Conservation (phyloP, 768 basidiomycete species). For the Boletus huronensis region DNA sequence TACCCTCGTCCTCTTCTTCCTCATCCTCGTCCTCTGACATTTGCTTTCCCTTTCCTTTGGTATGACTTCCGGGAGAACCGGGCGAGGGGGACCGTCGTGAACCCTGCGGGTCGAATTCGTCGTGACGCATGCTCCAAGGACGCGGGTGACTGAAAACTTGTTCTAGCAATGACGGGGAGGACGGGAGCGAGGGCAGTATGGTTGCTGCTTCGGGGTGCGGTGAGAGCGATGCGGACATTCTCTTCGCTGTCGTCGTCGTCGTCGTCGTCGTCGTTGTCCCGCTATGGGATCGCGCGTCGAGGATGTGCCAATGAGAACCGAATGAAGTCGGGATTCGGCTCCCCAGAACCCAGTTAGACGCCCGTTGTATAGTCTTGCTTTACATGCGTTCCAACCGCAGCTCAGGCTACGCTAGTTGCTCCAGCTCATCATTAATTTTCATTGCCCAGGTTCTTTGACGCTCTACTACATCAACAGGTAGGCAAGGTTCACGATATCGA, state of each 20-base stretch:
- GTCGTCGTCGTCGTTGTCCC: slow-evolving; percentile 12
- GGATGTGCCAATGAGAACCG: not conserved
- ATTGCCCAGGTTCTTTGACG: not conserved
- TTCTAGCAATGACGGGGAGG: slow-evolving; percentile 38
- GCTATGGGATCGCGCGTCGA: not conserved
- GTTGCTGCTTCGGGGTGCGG: slow-evolving; percentile 4
- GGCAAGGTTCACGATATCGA: not conserved
- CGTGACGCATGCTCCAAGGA: slow-evolving; percentile 33
- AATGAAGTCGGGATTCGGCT: slow-evolving; percentile 16
- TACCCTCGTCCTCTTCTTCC: slow-evolving; percentile 23
- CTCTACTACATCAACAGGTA: not conserved
- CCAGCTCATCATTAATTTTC: not conserved
- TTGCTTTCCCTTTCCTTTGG: slow-evolving; percentile 36
- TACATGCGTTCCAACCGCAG: no score
- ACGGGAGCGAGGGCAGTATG: slow-evolving; percentile 35
- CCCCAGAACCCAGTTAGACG: slow-evolving; percentile 26
- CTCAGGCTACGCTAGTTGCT: no score
- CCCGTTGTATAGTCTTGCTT: no score
- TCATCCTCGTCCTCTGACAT: slow-evolving; percentile 3
- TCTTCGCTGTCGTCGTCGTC: slow-evolving; percentile 12
- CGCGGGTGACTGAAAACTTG: slow-evolving; percentile 42
- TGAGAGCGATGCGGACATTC: slow-evolving; percentile 18
- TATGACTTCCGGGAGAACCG: not conserved
- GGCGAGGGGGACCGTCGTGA: slow-evolving; percentile 22
- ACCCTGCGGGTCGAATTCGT: slow-evolving; percentile 17